Base-by-base conservation (phyloP, 495 filamentous ascomycete genomes). In the Aspergillus saccharolyticus region DNA sequence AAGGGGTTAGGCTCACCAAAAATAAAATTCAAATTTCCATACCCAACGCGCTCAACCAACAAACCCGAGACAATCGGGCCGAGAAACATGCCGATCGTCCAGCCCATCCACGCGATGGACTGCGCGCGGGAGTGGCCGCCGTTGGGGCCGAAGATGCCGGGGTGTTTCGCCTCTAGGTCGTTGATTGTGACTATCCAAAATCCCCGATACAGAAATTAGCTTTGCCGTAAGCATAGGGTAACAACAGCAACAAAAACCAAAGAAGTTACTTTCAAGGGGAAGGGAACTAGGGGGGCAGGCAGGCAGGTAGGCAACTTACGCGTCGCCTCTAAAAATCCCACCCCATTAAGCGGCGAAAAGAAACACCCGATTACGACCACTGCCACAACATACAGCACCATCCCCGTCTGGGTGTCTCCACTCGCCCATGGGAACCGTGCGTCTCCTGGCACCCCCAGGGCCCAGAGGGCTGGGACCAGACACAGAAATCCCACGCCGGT, bases 81-180 rank as follows among this genome's bases (percentile, higher is more conserved):
- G 7, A 63, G 49, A 10, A 75, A 58, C 9, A 67, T 55, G 0
- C 75, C 75, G 17, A 54, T 50, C 18, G 67, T 71, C 54, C 65
- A 76, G 18, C 62, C 68, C 54, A 77, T 65, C 22, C 64, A 68
- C 21, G 69, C 66, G 14, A 77, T 44, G 1, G 73, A 62, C 43
- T 70, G 59, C 12, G 69, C 74, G 28, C 71, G 67, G 8, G 75
- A 74, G 22, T 72, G 71, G 4, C 71, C 72, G 4, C 70, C 73
- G 21, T 70, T 57, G 2, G 58, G 58, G 4, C 75, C 72, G 19
- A 74, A 73, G 24, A 70, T 63, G 0, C 70, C 69, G 1, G 68
- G 72, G 9, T 69, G 19, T 1, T 57, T 28, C 0, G 33, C 43
- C 24, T 68, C 59, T 0, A 67, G 20, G 1, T 66, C 60, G 24